Conservation (phyloP, 176 grass and related monocot genomes). For the Cymbopogon citratus region DNA sequence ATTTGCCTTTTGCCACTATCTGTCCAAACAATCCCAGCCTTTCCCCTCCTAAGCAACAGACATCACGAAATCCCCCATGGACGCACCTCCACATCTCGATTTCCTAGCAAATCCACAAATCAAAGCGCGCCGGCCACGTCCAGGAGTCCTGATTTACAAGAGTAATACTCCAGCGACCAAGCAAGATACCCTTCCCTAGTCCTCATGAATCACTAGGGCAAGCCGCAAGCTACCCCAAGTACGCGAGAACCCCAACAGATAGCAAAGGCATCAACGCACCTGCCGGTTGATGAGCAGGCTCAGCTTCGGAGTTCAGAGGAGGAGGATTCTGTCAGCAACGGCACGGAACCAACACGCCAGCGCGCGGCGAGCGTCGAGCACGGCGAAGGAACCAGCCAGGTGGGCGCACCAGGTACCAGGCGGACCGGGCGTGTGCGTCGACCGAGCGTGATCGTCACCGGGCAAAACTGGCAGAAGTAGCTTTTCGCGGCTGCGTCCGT, state of each 20-base stretch:
- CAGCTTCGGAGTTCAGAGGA: too few species aligned
- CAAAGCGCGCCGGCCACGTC: background rate
- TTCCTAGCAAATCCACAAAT: background rate
- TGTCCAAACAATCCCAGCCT: background rate
- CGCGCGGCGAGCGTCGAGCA: too few species aligned
- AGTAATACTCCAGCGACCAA: background rate
- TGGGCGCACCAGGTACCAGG: too few species aligned
- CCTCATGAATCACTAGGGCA: background rate
- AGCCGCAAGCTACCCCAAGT: background rate
- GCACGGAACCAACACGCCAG: too few species aligned
- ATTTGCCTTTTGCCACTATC: background rate
- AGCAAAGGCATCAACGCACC: too few species aligned
- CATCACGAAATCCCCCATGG: background rate
- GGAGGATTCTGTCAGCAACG: too few species aligned
- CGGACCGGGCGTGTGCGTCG: too few species aligned
- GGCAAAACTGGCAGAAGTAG: too few species aligned
- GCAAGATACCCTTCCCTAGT: background rate
- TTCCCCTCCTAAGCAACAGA: background rate
- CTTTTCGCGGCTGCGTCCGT: too few species aligned
- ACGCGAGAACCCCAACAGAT: background rate
- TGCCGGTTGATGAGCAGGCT: too few species aligned
- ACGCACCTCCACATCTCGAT: background rate
- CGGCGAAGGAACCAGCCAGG: too few species aligned
- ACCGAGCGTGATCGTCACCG: too few species aligned
- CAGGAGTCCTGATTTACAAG: background rate